These are phyloP conservation scores for thale cress (Arabidopsis thaliana) DNA, from an alignment of 345 rosid genomes.

Conservation along the genomic window DNA sequence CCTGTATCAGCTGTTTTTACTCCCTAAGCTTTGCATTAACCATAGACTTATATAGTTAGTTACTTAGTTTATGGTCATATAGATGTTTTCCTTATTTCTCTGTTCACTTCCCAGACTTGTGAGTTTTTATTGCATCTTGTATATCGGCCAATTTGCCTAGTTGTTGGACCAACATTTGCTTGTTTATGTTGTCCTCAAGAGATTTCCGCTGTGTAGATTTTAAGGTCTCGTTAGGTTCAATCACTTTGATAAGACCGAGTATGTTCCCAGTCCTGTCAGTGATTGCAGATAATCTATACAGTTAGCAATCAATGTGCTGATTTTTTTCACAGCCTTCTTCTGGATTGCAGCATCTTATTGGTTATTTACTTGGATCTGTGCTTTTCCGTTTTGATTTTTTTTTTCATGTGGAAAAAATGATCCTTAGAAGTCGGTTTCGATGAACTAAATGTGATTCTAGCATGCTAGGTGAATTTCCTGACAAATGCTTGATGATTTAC, in stretches of 20 bases:
- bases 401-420: slow-evolving; percentile 4
- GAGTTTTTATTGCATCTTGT: background rate
- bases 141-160: background rate
- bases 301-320: background rate
- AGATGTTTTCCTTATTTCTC: background rate
- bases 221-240: background rate
- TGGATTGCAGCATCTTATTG: background rate
- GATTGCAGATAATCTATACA: background rate
- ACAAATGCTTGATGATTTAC: background rate
- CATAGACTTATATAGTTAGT: background rate
- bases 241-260: background rate
- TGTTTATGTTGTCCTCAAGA: background rate
- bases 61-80: background rate
- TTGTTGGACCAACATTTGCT: background rate
- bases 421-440: slow-evolving; percentile 5
- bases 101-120: background rate
- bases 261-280: background rate
- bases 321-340: slow-evolving; percentile 18
- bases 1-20: background rate
- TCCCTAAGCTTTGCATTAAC: background rate
- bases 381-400: background rate
- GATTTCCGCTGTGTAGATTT: background rate
- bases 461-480: background rate
- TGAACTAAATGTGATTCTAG: background rate
- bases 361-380: background rate